Evolutionary conservation across 306 rosid genomes (phyloP), one percentile per base, ranked within the genome.

Genomic region (Vigna radiata): DNA sequence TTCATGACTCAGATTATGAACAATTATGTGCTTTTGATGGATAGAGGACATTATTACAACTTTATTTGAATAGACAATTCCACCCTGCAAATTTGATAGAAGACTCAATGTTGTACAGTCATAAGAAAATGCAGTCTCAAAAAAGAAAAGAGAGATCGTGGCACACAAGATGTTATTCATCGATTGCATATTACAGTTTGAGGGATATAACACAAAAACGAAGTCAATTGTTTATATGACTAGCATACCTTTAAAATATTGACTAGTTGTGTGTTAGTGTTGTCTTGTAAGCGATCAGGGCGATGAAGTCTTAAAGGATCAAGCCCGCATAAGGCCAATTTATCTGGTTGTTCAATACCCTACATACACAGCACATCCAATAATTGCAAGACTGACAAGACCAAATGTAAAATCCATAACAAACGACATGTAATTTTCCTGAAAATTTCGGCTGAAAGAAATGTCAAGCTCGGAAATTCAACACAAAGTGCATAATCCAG

Each of bases 231-330:
- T 33, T 33, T 33, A 33, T 6, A 36, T 36, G 41, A 36, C 41
- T 31, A 27, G 73, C 47, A 65, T 33, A 91, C 98, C 98, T 91
- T 94, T 77, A 90, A 85, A 66, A 88, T 77, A 80, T 94, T 94
- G 84, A 90, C 85, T 72, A 90, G 85, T 69, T 90, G 88, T 70
- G 88, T 43, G 66, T 86, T 90, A 12, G 85, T 36, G 76, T 85
- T 84, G 89, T 94, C 96, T 81, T 91, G 92, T 68, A 94, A 88
- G 77, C 98, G 97, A 82, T 94, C 98, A 79, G 90, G 88, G 5
- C 87, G 91, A 79, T 91, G 89, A 84, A 94, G 98, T 21, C 83
- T 82, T 58, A 55, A 69, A 75, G 94, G 92, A 86, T 94, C 97
- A 69, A 91, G 97, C 59, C 98, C 98, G 72, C 97, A 91, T 77